phyloP scores from a whole-genome alignment of 352 stramenopile genomes.

The Phytophthora megakarya region DNA sequence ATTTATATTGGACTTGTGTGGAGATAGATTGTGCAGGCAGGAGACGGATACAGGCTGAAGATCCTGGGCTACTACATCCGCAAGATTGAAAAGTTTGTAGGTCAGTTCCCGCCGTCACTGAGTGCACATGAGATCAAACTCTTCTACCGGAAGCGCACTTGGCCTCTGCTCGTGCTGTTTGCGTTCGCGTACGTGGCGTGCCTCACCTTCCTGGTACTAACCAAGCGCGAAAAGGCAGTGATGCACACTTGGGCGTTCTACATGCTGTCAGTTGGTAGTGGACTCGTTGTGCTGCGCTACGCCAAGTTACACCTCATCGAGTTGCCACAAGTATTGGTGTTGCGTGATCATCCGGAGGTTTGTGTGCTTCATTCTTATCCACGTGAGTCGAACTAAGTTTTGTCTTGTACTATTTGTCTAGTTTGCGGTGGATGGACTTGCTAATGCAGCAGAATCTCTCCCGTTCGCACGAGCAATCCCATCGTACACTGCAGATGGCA shows the following conservation, averaged over 20 bases:
- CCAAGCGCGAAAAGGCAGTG: constrained; percentile 37
- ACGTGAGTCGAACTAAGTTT: not conserved
- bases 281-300: constrained; percentile 70
- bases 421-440: constrained; percentile 54
- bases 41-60: constrained; percentile 77
- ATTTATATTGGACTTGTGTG: not conserved
- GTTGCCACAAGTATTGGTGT: constrained; percentile 65
- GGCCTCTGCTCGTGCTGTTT: constrained; percentile 56
- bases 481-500: constrained; percentile 41
- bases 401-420: constrained; percentile 18
- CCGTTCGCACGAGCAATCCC: constrained; percentile 64
- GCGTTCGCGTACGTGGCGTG: constrained; percentile 41
- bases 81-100: constrained; percentile 80
- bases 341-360: constrained; percentile 74
- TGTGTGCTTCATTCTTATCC: constrained; percentile 1
- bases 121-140: constrained; percentile 48
- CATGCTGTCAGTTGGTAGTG: constrained; percentile 57
- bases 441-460: constrained; percentile 45
- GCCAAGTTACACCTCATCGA: constrained; percentile 76
- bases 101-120: constrained; percentile 56
- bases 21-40: constrained; percentile 66
- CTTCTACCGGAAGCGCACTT: constrained; percentile 57
- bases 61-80: constrained; percentile 85
- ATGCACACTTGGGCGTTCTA: constrained; percentile 63
- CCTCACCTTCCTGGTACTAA: constrained; percentile 47